Evolutionary conservation across 116 monocot species (phyloP).

Genomic region (Papilionanthe hybrid): DNA sequence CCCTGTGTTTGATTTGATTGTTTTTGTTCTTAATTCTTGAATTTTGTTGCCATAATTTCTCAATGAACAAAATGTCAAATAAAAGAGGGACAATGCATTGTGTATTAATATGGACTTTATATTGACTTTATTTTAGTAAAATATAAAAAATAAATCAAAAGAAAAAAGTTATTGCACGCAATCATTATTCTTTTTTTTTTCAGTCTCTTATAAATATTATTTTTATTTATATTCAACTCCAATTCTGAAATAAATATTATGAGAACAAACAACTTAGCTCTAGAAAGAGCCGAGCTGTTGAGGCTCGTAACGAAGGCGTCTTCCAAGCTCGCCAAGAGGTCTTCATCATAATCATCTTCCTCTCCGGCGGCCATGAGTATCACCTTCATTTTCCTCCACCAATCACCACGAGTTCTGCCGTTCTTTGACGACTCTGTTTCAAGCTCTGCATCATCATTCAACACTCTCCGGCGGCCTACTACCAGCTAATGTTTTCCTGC

Average conservation of each 20-base stretch:
- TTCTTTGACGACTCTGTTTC: neutral
- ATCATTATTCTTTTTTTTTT: neutral
- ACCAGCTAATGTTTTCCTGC: slow-evolving; percentile 52
- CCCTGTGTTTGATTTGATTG: no score
- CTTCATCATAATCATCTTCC: slow-evolving; percentile 5
- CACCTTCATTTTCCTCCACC: slow-evolving; percentile 19
- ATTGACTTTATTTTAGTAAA: no score
- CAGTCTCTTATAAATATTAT: neutral
- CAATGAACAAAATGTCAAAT: no score
- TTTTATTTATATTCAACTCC: neutral
- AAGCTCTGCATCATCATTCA: slow-evolving; percentile 27
- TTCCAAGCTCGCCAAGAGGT: neutral
- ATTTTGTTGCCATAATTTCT: no score
- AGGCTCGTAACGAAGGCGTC: neutral
- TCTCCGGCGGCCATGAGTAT: slow-evolving; percentile 9
- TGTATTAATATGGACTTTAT: no score
- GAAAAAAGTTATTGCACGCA: neutral
- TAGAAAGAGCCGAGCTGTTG: neutral
- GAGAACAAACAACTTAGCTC: no score
- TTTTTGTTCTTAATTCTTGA: no score
- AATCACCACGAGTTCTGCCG: neutral
- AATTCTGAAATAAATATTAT: neutral
- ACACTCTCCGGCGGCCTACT: slow-evolving; percentile 38
- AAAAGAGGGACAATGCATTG: no score
- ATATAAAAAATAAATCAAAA: no score